Evolutionary conservation across 176 grass and related monocot genomes (phyloP), one percentile per base, ranked within the genome.

Genomic region (Phoenix dactylifera): DNA sequence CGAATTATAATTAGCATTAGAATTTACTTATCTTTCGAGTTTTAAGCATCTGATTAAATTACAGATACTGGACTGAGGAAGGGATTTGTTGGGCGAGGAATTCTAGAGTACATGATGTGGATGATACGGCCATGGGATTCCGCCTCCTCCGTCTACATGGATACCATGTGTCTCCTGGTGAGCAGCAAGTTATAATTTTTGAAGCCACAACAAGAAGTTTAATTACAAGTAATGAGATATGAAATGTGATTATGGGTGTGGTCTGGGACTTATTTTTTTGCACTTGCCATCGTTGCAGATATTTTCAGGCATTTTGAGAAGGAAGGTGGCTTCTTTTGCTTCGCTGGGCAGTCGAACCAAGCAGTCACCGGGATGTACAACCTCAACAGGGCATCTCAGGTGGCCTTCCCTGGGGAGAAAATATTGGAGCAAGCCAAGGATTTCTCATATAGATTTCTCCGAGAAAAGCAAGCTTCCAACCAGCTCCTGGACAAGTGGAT

Each of bases 291-390:
- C 16, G 7, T 23, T 70, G 64, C 54, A 98, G 93, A 49, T n/a
- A 81, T 88, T 69, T 92, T 98, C 9, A 74, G 76, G 60, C 75
- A 83, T 22, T 98, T 98, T 35, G 87, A 92, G 87, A 98, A 86
- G 67, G 87, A 88, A 19, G 93, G 79, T 0, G 79, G 80, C 54
- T 98, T 98, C 78, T 77, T 91, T 65, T 91, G 87, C 59, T 98
- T 92, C 22, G 73, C 77, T 2, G 87, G 93, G 67, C 93, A 98
- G 55, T 88, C 87, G 51, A 98, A 75, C 66, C 87, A 98, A 62
- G 93, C 87, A 0, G 72, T 98, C 54, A 98, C 93, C 0, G 93
- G 93, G 50, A 98, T 98, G 75, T 98, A 98, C 65, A 98, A 98
- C 60, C 72, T 98, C 12, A 88, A 92, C 35, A 79, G 82, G 22